A percentile compares a stretch with the other conserved stretches of the same genome.
phyloP scores from a whole-genome alignment of 306 rosid species.

The Fagus sylvatica region DNA sequence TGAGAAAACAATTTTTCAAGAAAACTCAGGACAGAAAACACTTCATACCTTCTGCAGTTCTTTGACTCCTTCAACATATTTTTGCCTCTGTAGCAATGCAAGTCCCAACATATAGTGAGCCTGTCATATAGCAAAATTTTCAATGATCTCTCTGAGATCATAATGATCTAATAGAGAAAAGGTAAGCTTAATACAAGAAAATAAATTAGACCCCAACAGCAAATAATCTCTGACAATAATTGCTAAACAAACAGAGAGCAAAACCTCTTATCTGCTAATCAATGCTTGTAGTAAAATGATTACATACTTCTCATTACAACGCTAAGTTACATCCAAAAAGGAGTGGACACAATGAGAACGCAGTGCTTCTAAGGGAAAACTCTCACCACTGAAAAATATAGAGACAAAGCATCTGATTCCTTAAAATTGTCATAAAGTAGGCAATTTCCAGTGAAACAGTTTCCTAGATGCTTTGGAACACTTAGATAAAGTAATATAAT shows the following conservation, averaged over 20 bases:
- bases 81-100: constrained; percentile 61
- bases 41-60: constrained; percentile 76
- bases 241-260: not conserved
- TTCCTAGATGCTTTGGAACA: no score
- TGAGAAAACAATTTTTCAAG: constrained; percentile 11
- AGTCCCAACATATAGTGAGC: constrained; percentile 95
- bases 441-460: no score
- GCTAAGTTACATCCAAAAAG: not conserved
- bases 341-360: constrained; percentile 7
- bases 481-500: no score
- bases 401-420: not conserved
- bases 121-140: constrained; percentile 43
- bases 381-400: not conserved
- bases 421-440: no score
- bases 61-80: constrained; percentile 61
- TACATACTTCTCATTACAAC: not conserved
- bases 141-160: not conserved
- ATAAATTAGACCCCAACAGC: constrained; percentile 15
- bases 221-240: not conserved
- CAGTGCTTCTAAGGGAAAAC: not conserved
- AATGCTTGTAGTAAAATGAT: not conserved
- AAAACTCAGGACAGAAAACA: constrained; percentile 19
- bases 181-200: constrained; percentile 13
- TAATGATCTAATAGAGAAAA: not conserved
- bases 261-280: constrained; percentile 5